phyloP scores from a whole-genome alignment of 345 rosid species.

The Syzygium aqueum region DNA sequence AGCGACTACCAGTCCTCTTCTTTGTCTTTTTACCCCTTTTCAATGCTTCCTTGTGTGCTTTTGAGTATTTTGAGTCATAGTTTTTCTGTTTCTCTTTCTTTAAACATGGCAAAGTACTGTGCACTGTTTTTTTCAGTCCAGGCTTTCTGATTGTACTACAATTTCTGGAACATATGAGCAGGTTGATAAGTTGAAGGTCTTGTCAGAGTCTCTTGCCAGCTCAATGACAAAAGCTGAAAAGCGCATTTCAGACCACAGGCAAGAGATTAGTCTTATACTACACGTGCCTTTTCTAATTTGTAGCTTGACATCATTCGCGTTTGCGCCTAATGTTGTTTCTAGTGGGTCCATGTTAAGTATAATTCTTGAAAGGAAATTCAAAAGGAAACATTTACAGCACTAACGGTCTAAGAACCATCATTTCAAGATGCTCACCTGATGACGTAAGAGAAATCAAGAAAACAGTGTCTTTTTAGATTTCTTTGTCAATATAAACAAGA shows the following conservation, averaged over 20 bases:
- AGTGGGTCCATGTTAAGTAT: not conserved
- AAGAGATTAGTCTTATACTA: not conserved
- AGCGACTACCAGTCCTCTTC: not conserved
- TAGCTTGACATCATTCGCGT: not conserved
- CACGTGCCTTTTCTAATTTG: not conserved
- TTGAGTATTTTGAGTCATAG: not conserved
- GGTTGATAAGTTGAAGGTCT: conserved; percentile 90
- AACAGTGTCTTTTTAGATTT: not conserved
- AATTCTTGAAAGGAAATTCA: not conserved
- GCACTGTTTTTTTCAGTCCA: not conserved
- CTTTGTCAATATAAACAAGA: not conserved
- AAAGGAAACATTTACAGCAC: not conserved
- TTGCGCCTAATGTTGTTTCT: not conserved
- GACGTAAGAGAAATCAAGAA: not conserved
- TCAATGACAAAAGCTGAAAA: conserved; percentile 79
- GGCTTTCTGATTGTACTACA: conserved; percentile 3
- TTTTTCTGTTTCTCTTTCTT: not conserved
- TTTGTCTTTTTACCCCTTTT: not conserved
- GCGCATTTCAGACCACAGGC: conserved; percentile 82
- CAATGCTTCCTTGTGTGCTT: not conserved
- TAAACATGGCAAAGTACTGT: not conserved
- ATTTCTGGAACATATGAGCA: conserved; percentile 14
- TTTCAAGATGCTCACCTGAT: not conserved
- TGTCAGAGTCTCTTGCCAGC: conserved; percentile 81
- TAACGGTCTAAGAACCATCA: not conserved